Conservation (phyloP, 2,329 filamentous ascomycete genomes). For the Diaporthe citri region DNA sequence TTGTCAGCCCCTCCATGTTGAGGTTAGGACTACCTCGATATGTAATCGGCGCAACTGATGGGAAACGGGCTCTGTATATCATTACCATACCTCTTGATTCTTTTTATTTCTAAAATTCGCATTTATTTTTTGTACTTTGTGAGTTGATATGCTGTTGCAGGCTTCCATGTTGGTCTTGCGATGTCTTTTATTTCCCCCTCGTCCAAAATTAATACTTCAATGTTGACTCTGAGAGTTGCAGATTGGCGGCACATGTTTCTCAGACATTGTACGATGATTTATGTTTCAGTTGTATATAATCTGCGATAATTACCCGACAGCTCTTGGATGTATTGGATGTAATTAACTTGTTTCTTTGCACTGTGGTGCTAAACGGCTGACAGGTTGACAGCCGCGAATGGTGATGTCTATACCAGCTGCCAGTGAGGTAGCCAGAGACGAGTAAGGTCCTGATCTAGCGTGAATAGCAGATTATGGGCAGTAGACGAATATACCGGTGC, state of each 20-base stretch:
- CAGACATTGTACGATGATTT: neutral
- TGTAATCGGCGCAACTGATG: neutral
- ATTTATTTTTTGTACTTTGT: neutral
- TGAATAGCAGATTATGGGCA: neutral
- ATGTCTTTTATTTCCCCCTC: too few species aligned
- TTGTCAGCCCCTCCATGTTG: neutral
- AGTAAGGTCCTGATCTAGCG: neutral
- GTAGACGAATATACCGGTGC: too few species aligned
- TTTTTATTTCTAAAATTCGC: neutral
- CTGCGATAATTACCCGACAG: too few species aligned
- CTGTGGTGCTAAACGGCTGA: too few species aligned
- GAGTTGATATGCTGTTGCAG: neutral
- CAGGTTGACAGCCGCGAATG: too few species aligned
- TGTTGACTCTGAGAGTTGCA: neutral
- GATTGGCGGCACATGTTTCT: too few species aligned
- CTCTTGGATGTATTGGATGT: too few species aligned
- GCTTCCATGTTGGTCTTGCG: neutral
- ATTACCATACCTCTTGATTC: neutral
- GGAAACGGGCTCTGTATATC: neutral
- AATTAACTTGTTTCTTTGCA: too few species aligned
- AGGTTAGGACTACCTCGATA: too few species aligned
- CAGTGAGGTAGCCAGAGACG: too few species aligned
- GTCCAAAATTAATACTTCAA: neutral
- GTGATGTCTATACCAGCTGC: neutral
- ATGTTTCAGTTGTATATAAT: neutral